Percentiles rank a stretch among this genome's conserved stretches.
phyloP scores from a whole-genome alignment of 2,329 filamentous ascomycete genomes.

The Zelopaecilomyces penicillatus region DNA sequence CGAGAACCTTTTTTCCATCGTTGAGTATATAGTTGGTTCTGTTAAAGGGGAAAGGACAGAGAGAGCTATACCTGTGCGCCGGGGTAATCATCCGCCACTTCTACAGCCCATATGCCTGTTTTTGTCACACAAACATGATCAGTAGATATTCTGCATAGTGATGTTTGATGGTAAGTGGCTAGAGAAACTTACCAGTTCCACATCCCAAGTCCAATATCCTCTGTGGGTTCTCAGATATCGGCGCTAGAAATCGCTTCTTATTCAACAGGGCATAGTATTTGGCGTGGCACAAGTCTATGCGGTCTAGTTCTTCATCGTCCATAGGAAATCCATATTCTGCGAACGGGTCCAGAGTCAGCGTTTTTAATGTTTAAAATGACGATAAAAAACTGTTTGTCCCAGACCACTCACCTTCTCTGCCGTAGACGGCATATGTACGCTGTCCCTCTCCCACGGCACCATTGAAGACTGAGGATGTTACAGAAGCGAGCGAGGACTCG shows the following conservation, averaged over 20 bases:
- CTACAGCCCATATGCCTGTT: slow-evolving; percentile 24
- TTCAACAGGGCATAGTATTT: slow-evolving; percentile 22
- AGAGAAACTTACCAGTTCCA: slow-evolving; percentile 12
- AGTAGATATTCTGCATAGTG: background rate
- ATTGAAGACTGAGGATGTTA: slow-evolving; percentile 19
- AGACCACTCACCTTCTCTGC: slow-evolving; percentile 20
- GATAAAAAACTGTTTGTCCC: too few species aligned
- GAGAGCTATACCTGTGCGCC: slow-evolving; percentile 11
- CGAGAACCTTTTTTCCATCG: slow-evolving; percentile 12
- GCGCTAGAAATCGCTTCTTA: slow-evolving; percentile 17
- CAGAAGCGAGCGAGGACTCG: slow-evolving; percentile 19
- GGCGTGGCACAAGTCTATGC: slow-evolving; percentile 29
- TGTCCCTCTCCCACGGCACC: slow-evolving; percentile 21
- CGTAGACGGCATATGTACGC: slow-evolving; percentile 24
- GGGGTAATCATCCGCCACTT: slow-evolving; percentile 30
- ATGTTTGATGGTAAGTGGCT: background rate
- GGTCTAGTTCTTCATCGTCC: slow-evolving; percentile 30
- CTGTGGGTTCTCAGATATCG: slow-evolving; percentile 16
- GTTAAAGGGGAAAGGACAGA: too few species aligned
- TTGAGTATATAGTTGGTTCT: too few species aligned
- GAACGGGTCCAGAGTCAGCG: too few species aligned
- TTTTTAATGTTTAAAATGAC: too few species aligned
- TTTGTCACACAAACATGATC: background rate
- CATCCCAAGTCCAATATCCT: slow-evolving; percentile 21
- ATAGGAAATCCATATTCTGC: slow-evolving; percentile 31